These are phyloP conservation scores for Curvularia spicifera DNA, from an alignment of 2,329 filamentous ascomycete genomes.

Conservation along the genomic window DNA sequence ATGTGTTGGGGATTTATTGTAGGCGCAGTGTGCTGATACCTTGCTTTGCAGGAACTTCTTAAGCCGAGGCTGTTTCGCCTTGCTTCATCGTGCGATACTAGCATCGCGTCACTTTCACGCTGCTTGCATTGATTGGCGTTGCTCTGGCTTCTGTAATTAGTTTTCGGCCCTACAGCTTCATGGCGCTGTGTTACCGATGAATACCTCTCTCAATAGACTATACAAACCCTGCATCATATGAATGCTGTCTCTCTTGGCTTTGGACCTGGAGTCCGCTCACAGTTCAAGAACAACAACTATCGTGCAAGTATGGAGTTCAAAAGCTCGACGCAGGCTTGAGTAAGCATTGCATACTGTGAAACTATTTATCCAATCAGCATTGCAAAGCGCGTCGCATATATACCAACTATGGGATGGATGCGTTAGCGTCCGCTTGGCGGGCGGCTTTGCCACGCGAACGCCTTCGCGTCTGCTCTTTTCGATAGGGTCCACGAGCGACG, in stretches of 20 bases:
- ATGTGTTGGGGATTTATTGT: neutral
- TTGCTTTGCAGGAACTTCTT: slow-evolving; percentile 9
- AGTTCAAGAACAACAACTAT: neutral
- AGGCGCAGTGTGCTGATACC: slow-evolving; percentile 8
- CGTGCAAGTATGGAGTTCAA: neutral
- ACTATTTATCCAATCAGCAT: neutral
- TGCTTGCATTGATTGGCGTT: slow-evolving; percentile 14
- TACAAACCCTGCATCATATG: neutral
- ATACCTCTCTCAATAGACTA: slow-evolving; percentile 10
- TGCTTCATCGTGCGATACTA: slow-evolving; percentile 7
- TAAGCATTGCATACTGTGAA: neutral
- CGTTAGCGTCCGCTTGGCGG: slow-evolving; percentile 17
- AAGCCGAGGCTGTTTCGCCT: slow-evolving; percentile 1
- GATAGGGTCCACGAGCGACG: slow-evolving; percentile 10
- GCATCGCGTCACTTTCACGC: slow-evolving; percentile 7
- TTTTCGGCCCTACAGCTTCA: slow-evolving; percentile 4
- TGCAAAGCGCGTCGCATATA: neutral
- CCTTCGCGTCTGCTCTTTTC: slow-evolving; percentile 13
- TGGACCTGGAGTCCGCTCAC: neutral
- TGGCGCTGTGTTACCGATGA: neutral
- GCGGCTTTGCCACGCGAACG: slow-evolving; percentile 10
- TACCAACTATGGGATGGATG: slow-evolving; percentile 1
- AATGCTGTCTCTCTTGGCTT: neutral
- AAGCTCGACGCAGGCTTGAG: neutral
- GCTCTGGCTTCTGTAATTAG: slow-evolving; percentile 8